Base-by-base conservation (phyloP, 163 green algal genomes). In the Scenedesmus sp. region DNA sequence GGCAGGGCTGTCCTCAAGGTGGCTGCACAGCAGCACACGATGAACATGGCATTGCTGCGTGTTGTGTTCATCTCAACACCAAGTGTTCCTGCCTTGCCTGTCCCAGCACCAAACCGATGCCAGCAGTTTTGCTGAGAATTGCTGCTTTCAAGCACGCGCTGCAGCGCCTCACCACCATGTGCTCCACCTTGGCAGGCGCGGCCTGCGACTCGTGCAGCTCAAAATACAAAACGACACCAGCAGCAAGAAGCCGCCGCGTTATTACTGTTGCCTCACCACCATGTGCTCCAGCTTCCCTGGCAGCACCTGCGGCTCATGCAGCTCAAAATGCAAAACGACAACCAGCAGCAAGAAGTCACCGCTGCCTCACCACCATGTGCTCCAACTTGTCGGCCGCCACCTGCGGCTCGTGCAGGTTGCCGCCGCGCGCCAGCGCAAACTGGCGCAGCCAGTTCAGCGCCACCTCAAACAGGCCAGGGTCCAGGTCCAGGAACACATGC, bases 401-500 rank as follows among this genome's bases (percentile, higher is more conserved):
- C 59, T 55, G 83, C 57, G 23, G 57, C 56, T 79, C 85, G 55
- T 79, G 23, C 2, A 79, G 46, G 70, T 79, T 79, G 70, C 70
- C 70, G 12, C 26, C 46, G 10, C 62, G 60, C 13, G n/a, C 55
- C 6, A 92, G 52, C 34, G 64, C 77, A 52, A 89, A 89, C 60
- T 46, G 8, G 1, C 92, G 84, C 77, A 95, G 85, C 83, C 91
- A 93, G 13, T 84, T 67, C 7, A 95, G 84, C 66, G 93, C 84
- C 62, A 87, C 15, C 18, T 86, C 77, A 62, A 95, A 95, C 26
- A 94, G 88, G 8, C 8, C 5, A 10, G 93, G 93, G 67, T 93
- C 90, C 1, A 91, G 46, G 67, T 95, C 91, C n/a, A 95, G 88
- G 26, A 92, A 93, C 20, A 92, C 57, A 3, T 88, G 85, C 1